These are phyloP conservation scores for Tagetes erecta DNA, from an alignment of 129 eudicot species.

Conservation along the genomic window DNA sequence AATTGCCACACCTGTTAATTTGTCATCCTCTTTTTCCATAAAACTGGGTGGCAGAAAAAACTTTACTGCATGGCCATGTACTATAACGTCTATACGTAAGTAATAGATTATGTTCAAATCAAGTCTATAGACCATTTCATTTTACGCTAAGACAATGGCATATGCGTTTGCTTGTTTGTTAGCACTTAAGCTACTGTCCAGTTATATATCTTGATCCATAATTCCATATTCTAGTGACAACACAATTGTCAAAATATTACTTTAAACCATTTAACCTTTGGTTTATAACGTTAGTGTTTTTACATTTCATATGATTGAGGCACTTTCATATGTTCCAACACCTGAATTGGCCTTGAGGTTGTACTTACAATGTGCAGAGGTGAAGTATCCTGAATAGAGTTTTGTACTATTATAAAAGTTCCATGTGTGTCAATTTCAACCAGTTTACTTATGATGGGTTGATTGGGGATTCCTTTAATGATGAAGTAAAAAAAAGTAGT, in stretches of 20 bases:
- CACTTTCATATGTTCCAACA: constrained; percentile 80
- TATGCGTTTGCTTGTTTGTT: constrained; percentile 4
- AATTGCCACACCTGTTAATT: not conserved
- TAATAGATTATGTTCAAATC: not conserved
- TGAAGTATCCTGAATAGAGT: constrained; percentile 28
- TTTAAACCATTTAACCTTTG: not conserved
- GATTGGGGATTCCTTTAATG: not conserved
- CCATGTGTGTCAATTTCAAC: not conserved
- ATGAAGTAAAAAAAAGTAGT: not conserved
- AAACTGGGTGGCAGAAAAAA: not conserved
- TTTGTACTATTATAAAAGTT: constrained; percentile 11
- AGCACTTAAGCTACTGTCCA: not conserved
- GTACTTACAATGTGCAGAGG: constrained; percentile 99
- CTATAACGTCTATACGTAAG: not conserved
- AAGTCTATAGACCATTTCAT: constrained; percentile 8
- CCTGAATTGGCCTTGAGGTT: constrained; percentile 92
- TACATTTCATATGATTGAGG: constrained; percentile 72
- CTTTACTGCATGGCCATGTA: not conserved
- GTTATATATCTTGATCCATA: constrained; percentile 11
- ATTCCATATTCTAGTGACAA: constrained; percentile 11
- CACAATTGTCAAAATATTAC: not conserved
- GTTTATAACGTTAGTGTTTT: constrained; percentile 7
- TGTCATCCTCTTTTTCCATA: not conserved
- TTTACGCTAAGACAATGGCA: not conserved
- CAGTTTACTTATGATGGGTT: not conserved